Evolutionary conservation across 1,284 basidiomycete species (phyloP).

Genomic region (Xanthoconium separans): DNA sequence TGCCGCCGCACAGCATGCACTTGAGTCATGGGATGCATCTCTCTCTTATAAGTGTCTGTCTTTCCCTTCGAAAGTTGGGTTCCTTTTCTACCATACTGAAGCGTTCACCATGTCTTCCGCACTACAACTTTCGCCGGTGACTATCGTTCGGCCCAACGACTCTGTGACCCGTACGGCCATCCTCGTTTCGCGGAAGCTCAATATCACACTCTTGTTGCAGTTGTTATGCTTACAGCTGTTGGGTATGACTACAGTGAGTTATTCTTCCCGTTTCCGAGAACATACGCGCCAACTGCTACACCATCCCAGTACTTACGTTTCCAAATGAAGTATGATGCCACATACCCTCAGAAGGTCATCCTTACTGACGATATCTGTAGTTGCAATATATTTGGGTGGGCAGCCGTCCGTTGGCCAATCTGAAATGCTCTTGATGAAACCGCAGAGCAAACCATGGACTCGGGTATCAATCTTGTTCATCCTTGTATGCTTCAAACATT

Average conservation of each 20-base stretch:
- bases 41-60: no score
- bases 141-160: background rate
- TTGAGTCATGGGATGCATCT: no score
- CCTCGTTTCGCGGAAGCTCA: background rate
- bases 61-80: no score
- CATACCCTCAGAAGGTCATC: background rate
- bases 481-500: background rate
- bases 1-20: no score
- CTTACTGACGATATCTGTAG: background rate
- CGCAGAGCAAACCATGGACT: background rate
- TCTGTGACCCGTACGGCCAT: background rate
- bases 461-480: background rate
- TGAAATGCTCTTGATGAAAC: background rate
- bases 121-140: background rate
- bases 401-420: background rate
- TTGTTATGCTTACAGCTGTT: background rate
- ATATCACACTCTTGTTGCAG: background rate
- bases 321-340: background rate
- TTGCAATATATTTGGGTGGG: background rate
- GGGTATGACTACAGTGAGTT: constrained; percentile 9
- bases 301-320: background rate
- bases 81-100: no score
- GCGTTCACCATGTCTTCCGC: background rate
- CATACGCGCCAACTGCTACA: background rate
- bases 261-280: no score